Percentiles rank a stretch among this genome's conserved stretches.
These are phyloP conservation scores for Gymnopilus dilepis DNA, from an alignment of 768 basidiomycete species.

Conservation along the genomic window DNA sequence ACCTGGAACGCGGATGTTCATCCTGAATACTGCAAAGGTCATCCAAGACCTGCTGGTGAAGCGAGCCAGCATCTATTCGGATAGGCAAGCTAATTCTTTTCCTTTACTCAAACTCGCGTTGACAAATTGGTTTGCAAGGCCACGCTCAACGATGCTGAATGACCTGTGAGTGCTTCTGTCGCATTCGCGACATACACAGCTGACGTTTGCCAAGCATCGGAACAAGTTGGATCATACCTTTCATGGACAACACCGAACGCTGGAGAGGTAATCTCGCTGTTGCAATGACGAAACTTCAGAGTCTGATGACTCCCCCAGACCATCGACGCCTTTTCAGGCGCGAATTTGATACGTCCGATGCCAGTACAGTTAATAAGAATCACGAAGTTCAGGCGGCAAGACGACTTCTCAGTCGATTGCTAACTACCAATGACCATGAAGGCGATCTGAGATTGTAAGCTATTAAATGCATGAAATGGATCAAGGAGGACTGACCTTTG, in stretches of 20 bases:
- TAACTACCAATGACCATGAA: constrained; percentile 3
- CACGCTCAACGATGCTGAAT: constrained; percentile 2
- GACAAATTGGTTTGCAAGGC: neutral
- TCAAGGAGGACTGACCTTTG: neutral
- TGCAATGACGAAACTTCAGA: neutral
- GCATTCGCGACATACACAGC: neutral
- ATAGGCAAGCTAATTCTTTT: neutral
- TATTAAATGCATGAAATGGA: too few species aligned
- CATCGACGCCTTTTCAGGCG: constrained; percentile 6
- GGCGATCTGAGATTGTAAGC: constrained; percentile 6
- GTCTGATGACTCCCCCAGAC: neutral
- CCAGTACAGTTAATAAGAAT: neutral
- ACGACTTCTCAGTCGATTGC: neutral
- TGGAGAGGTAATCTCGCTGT: neutral
- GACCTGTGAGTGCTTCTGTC: neutral
- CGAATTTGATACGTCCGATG: constrained; percentile 4
- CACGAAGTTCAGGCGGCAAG: constrained; percentile 7
- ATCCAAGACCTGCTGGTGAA: constrained; percentile 9
- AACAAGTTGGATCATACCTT: constrained; percentile 2
- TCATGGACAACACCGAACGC: constrained; percentile 7
- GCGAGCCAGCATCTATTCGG: constrained; percentile 3
- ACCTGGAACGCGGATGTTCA: constrained; percentile 4
- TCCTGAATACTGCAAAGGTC: constrained; percentile 2
- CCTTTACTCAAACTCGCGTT: neutral
- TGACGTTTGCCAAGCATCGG: neutral